Conservation (phyloP, 2,329 filamentous ascomycete species). For the Fusarium sp. region DNA sequence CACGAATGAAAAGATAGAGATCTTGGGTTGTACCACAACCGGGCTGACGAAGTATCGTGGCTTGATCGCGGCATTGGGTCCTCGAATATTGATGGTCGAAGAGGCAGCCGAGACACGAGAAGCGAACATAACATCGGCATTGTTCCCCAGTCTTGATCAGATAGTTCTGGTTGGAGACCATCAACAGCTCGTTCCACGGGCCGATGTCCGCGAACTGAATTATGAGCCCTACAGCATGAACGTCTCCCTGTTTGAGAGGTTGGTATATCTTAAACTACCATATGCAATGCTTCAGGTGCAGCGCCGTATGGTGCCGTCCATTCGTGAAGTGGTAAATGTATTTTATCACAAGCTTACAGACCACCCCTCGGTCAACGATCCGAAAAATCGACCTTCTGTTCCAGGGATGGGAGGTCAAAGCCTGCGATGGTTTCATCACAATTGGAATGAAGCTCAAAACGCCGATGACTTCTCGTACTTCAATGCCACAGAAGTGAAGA, state of each 20-base stretch:
- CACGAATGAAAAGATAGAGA: slow-evolving; percentile 54
- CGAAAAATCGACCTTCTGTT: slow-evolving; percentile 53
- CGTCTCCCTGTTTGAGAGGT: slow-evolving; percentile 82
- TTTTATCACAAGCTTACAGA: slow-evolving; percentile 62
- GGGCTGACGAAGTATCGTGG: slow-evolving; percentile 84
- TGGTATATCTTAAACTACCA: slow-evolving; percentile 74
- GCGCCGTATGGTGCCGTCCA: slow-evolving; percentile 65
- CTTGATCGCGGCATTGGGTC: slow-evolving; percentile 73
- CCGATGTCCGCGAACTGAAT: slow-evolving; percentile 70
- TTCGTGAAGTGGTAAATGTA: slow-evolving; percentile 59
- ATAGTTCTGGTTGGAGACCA: slow-evolving; percentile 79
- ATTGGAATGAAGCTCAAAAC: slow-evolving; percentile 73
- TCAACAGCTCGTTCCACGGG: slow-evolving; percentile 79
- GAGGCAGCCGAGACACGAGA: slow-evolving; percentile 83
- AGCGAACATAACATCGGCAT: slow-evolving; percentile 65
- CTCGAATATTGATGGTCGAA: slow-evolving; percentile 79
- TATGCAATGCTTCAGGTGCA: slow-evolving; percentile 76
- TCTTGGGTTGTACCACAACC: slow-evolving; percentile 79
- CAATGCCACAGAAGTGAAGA: slow-evolving; percentile 79
- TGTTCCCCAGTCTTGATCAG: slow-evolving; percentile 65
- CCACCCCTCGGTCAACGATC: slow-evolving; percentile 55
- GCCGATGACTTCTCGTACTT: slow-evolving; percentile 70
- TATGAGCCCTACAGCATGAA: slow-evolving; percentile 73
- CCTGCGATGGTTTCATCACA: slow-evolving; percentile 61
- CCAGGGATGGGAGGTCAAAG: slow-evolving; percentile 58